These are phyloP conservation scores for Fusarium solani-melongenae DNA, from an alignment of 2,329 filamentous ascomycete species.

Conservation along the genomic window DNA sequence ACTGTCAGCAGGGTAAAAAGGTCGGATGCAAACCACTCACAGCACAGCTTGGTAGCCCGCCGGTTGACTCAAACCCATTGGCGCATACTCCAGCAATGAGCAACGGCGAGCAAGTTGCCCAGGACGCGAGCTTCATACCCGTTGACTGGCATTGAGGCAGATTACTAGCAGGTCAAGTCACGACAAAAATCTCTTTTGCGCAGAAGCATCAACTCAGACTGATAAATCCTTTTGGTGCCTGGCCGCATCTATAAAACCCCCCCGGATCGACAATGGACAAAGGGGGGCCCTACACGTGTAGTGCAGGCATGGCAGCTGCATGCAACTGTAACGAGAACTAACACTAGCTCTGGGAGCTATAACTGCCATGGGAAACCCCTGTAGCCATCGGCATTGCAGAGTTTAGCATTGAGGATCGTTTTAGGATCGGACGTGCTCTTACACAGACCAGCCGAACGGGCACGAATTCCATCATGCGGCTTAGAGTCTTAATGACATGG, in stretches of 20 bases:
- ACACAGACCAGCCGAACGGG: constrained; percentile 9
- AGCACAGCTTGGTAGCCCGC: constrained; percentile 19
- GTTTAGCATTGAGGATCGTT: constrained; percentile 27
- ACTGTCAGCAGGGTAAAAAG: background rate
- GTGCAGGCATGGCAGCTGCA: constrained; percentile 11
- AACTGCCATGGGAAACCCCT: background rate
- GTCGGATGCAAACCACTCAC: background rate
- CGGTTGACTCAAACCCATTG: constrained; percentile 17
- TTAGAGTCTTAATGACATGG: background rate
- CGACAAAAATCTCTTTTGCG: background rate
- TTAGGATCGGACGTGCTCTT: constrained; percentile 17
- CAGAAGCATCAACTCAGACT: background rate
- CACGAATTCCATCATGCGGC: constrained; percentile 1
- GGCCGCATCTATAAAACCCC: constrained; percentile 15
- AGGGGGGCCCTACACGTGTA: constrained; percentile 18
- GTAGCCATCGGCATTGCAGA: background rate
- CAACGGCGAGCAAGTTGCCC: constrained; percentile 29
- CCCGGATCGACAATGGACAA: constrained; percentile 15
- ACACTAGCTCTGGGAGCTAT: constrained; percentile 6
- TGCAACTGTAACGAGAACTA: constrained; percentile 25
- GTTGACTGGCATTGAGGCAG: constrained; percentile 29
- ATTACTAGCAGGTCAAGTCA: background rate
- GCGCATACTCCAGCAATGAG: constrained; percentile 25
- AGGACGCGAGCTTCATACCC: constrained; percentile 34
- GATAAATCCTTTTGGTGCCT: background rate